Conservation (phyloP, 805 yeast genomes). For the Wickerhamiella dianesei region DNA sequence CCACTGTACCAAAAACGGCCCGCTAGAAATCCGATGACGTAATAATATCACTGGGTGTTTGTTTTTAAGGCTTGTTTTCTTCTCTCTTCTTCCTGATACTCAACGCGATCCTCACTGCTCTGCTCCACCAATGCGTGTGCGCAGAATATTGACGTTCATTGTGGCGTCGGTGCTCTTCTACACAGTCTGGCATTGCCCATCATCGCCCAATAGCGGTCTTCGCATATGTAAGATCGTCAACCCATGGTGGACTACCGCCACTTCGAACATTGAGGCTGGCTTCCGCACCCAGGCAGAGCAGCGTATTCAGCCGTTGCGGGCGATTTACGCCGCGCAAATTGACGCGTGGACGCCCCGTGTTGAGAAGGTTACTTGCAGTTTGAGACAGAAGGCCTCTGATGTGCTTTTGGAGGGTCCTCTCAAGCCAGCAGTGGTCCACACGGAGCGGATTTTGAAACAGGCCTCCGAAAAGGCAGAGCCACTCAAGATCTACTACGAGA, state of each 20-base stretch:
- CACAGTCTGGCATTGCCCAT: constrained; percentile 2
- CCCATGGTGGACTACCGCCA: not conserved
- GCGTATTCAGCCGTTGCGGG: not conserved
- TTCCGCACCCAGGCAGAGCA: not conserved
- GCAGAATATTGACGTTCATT: not conserved
- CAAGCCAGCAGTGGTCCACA: not conserved
- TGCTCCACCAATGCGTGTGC: not conserved
- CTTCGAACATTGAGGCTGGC: not conserved
- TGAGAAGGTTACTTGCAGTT: not conserved
- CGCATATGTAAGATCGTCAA: not conserved
- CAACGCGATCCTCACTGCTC: not conserved
- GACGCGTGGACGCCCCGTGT: not conserved
- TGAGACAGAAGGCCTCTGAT: not conserved
- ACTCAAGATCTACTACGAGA: not conserved
- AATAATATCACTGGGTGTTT: too few relatives aligned
- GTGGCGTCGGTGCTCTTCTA: not conserved
- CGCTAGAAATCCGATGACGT: too few relatives aligned
- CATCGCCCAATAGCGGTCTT: not conserved
- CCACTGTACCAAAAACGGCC: too few relatives aligned
- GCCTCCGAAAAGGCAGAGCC: not conserved
- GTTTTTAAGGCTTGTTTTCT: not conserved
- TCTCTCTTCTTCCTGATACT: not conserved
- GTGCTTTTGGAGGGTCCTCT: not conserved
- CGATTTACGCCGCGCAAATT: not conserved
- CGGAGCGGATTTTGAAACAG: not conserved